These are phyloP conservation scores for Mycocentrospora acerina DNA, from an alignment of 2,329 filamentous ascomycete species.

Conservation along the genomic window DNA sequence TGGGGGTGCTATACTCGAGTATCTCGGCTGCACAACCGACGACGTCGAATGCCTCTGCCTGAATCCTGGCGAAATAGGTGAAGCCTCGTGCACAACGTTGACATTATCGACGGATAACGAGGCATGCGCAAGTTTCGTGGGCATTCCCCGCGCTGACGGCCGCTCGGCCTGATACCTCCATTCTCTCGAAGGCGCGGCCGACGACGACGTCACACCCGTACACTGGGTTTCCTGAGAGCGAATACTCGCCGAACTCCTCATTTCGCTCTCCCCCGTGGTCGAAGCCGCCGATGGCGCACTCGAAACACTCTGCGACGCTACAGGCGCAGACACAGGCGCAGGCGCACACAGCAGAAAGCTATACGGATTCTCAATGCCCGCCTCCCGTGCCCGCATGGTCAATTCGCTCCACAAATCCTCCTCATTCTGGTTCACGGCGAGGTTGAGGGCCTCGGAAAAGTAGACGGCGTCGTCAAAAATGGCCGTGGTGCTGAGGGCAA, in stretches of 20 bases:
- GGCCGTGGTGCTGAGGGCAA: conserved; percentile 28
- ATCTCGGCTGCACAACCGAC: conserved; percentile 21
- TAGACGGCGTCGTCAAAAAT: conserved; percentile 41
- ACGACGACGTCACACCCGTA: conserved; percentile 29
- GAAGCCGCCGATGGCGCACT: no score
- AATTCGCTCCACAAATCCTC: conserved; percentile 35
- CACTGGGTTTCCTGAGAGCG: conserved; percentile 40
- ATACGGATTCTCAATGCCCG: conserved; percentile 38
- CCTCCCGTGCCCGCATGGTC: conserved; percentile 27
- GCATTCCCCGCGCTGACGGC: conserved; percentile 17
- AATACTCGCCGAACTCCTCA: conserved; percentile 36
- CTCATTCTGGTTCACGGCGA: conserved; percentile 29
- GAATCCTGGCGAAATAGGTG: conserved; percentile 16
- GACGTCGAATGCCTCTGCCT: conserved; percentile 28
- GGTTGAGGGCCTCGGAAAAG: conserved; percentile 30
- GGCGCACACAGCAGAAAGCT: conserved; percentile 29
- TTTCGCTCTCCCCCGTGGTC: conserved; percentile 31
- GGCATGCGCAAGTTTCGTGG: conserved; percentile 15
- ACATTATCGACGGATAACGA: conserved; percentile 22
- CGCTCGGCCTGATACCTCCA: conserved; percentile 34
- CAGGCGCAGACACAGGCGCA: no score
- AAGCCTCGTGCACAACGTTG: conserved; percentile 8
- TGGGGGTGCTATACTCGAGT: conserved; percentile 20
- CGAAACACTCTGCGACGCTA: no score
- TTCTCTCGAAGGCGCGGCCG: conserved; percentile 34